Base-by-base conservation (phyloP, 106 monocot genomes). In the Dactylorhiza incarnata region DNA sequence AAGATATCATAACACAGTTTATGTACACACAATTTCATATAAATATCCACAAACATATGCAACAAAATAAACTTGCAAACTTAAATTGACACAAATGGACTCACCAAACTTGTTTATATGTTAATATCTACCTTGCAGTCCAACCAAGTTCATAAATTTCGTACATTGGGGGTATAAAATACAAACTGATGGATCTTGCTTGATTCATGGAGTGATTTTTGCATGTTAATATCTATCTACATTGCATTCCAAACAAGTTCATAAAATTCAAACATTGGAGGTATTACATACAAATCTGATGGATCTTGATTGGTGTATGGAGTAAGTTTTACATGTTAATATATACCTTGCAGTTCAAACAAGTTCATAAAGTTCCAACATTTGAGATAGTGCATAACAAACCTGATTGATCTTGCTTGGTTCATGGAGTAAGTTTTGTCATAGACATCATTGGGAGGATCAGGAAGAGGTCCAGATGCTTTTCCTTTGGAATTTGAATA, bases 401-500 rank as follows among this genome's bases (percentile, higher is more conserved):
- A 83, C 78, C 75, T 83, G 68, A 83, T 83, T 7, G 78, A 83
- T 74, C 83, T 77, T 74, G 82, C 82, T 48, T 82, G 82, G 54
- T 82, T 82, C 82, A 82, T 82, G 25, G 82, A 83, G 59, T 68
- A 83, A 69, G 74, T 75, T 71, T 83, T 83, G 78, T 83, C 83
- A 68, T 78, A 83, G 22, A 78, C 67, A 78, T 83, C 83, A 47
- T 83, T 74, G 26, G 83, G 83, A 20, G 75, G 75, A 75, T 83
- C 83, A 43, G 83, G 83, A 71, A 83, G 83, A 58, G 83, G 78
- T 16, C 83, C 83, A 74, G 68, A 70, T 25, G 83, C 83, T 83
- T 83, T 83, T 25, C 83, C 69, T 54, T 72, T 81, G 25, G 91
- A 92, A 75, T 92, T 92, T 74, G 88, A 86, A 51, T 88, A 92